phyloP scores from a whole-genome alignment of 2,329 filamentous ascomycete species.

The Capronia coronata region DNA sequence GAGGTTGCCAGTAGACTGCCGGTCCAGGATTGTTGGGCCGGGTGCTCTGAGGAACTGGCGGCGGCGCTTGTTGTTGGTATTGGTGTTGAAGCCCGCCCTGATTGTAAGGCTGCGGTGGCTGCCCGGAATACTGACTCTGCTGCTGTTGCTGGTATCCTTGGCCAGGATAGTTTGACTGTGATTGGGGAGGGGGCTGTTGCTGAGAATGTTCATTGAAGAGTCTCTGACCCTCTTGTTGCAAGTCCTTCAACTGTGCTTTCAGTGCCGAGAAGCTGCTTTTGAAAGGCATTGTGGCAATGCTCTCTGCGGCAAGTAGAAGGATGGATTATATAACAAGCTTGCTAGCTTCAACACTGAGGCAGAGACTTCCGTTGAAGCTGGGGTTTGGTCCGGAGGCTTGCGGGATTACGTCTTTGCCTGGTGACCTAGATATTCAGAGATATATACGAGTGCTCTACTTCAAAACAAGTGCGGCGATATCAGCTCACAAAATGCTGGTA shows the following conservation, averaged over 20 bases:
- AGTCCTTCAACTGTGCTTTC: slow-evolving; percentile 19
- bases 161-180: slow-evolving; percentile 1
- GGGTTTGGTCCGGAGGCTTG: no score
- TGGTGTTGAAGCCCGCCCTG: slow-evolving; percentile 9
- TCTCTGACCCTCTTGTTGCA: slow-evolving; percentile 20
- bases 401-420: no score
- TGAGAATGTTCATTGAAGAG: slow-evolving; percentile 2
- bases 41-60: slow-evolving; percentile 19
- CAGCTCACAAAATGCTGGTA: no score
- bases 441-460: no score
- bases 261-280: slow-evolving; percentile 16
- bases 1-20: slow-evolving; percentile 24
- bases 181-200: background rate
- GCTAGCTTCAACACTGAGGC: no score
- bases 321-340: no score
- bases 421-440: no score
- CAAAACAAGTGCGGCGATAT: no score
- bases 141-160: background rate
- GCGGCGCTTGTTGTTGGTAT: slow-evolving; percentile 5
- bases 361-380: no score
- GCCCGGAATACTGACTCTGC: background rate
- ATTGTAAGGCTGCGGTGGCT: slow-evolving; percentile 9
- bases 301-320: no score
- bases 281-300: slow-evolving; percentile 15
- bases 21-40: slow-evolving; percentile 3